These are phyloP conservation scores for Macadamia integrifolia DNA, from an alignment of 164 flowering plant genomes.

Conservation along the genomic window DNA sequence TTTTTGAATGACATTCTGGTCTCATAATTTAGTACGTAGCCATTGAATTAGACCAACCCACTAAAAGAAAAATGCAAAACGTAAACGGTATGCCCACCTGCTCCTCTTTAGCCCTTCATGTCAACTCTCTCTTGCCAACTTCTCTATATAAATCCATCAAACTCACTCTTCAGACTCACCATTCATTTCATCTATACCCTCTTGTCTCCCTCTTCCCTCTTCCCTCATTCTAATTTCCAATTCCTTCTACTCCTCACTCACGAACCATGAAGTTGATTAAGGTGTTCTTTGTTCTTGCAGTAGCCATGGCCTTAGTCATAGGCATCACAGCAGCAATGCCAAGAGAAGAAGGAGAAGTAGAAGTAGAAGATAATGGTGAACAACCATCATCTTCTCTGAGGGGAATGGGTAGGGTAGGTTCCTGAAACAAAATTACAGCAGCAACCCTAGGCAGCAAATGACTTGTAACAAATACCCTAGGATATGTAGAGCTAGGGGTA, in stretches of 20 bases:
- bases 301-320: constrained; percentile 3
- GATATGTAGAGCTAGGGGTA: constrained; percentile 18
- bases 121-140: not conserved
- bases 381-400: constrained; percentile 9
- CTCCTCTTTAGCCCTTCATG: too few species aligned
- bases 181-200: too few species aligned
- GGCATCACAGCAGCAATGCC: not conserved
- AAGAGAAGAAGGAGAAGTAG: not conserved
- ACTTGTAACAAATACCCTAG: constrained; percentile 16
- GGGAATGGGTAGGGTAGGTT: constrained; percentile 6
- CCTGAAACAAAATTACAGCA: constrained; percentile 3
- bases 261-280: not conserved
- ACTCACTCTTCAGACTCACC: too few species aligned
- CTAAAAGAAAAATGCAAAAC: not conserved
- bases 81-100: not conserved
- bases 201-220: too few species aligned
- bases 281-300: constrained; percentile 9
- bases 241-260: not conserved
- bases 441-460: not conserved
- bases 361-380: not conserved
- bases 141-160: not conserved
- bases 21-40: not conserved
- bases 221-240: not conserved
- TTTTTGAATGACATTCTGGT: too few species aligned
- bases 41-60: not conserved